Evolutionary conservation across 306 rosid species (phyloP).

Genomic region (Pterocarpus santalinus): DNA sequence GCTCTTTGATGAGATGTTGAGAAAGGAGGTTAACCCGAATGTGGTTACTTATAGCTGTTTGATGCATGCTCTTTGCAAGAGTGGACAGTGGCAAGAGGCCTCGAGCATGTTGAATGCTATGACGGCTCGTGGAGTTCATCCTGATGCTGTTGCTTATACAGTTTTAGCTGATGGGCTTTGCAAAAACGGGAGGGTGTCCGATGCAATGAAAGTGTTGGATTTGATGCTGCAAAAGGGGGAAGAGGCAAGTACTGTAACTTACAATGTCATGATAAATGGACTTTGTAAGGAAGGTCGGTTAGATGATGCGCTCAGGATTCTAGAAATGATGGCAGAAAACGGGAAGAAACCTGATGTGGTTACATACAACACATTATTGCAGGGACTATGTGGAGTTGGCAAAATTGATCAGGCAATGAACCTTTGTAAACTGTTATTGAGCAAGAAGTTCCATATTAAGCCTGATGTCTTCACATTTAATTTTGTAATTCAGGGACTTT

Average conservation of each 20-base stretch:
- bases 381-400: slow-evolving; percentile 64
- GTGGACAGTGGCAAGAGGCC: slow-evolving; percentile 73
- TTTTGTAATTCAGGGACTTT: slow-evolving; percentile 68
- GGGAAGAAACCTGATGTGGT: slow-evolving; percentile 76
- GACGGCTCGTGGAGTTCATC: slow-evolving; percentile 59
- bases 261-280: slow-evolving; percentile 76
- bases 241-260: slow-evolving; percentile 71
- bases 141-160: slow-evolving; percentile 72
- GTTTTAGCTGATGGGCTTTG: slow-evolving; percentile 78
- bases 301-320: slow-evolving; percentile 61
- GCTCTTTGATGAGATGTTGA: slow-evolving; percentile 72
- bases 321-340: slow-evolving; percentile 69
- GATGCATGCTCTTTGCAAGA: slow-evolving; percentile 69
- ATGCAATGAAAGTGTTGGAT: slow-evolving; percentile 63
- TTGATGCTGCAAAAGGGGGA: slow-evolving; percentile 70
- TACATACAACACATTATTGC: slow-evolving; percentile 74
- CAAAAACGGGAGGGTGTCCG: slow-evolving; percentile 65
- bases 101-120: slow-evolving; percentile 65
- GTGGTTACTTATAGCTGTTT: slow-evolving; percentile 72
- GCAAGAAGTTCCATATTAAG: slow-evolving; percentile 53
- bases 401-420: slow-evolving; percentile 71
- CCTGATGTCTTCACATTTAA: slow-evolving; percentile 68
- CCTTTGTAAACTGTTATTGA: slow-evolving; percentile 61
- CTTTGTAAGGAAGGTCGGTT: slow-evolving; percentile 75
- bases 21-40: slow-evolving; percentile 67